These are phyloP conservation scores for Wickerhamiella shivajii DNA, from an alignment of 805 yeast genomes.

Conservation along the genomic window DNA sequence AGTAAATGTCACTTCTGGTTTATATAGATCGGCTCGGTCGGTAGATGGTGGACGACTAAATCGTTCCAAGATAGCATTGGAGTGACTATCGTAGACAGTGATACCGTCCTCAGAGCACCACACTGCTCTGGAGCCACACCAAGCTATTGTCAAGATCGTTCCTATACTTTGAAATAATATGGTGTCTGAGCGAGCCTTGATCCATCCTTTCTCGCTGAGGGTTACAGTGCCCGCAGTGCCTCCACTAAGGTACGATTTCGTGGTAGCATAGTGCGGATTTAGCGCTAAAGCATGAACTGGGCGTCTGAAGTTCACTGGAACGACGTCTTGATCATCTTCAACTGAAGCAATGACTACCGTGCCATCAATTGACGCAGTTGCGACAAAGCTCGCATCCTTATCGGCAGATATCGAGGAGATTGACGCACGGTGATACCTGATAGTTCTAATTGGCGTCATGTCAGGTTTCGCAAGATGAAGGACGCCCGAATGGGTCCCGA, in stretches of 20 bases:
- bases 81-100: slow-evolving; percentile 42
- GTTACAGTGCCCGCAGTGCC: slow-evolving; percentile 80
- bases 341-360: slow-evolving; percentile 72
- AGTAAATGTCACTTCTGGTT: slow-evolving; percentile 52
- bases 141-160: slow-evolving; percentile 50
- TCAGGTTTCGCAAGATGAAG: slow-evolving; percentile 52
- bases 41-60: slow-evolving; percentile 42
- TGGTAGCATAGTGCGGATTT: slow-evolving; percentile 48
- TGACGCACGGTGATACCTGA: slow-evolving; percentile 77
- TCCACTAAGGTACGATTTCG: slow-evolving; percentile 64
- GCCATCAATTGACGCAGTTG: slow-evolving; percentile 90
- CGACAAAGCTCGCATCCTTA: slow-evolving; percentile 60
- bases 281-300: slow-evolving; percentile 81
- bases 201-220: slow-evolving; percentile 68
- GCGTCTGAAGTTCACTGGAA: slow-evolving; percentile 68
- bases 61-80: slow-evolving; percentile 34
- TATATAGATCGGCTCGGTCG: slow-evolving; percentile 61
- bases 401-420: slow-evolving; percentile 44
- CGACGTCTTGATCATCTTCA: slow-evolving; percentile 43
- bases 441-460: slow-evolving; percentile 48
- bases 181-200: slow-evolving; percentile 65
- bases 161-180: slow-evolving; percentile 30
- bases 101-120: slow-evolving; percentile 84
- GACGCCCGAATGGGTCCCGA: slow-evolving; percentile 84
- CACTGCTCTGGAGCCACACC: slow-evolving; percentile 43